Evolutionary conservation across 768 basidiomycete species (phyloP).

Genomic region (Rhizopogon vulgaris): DNA sequence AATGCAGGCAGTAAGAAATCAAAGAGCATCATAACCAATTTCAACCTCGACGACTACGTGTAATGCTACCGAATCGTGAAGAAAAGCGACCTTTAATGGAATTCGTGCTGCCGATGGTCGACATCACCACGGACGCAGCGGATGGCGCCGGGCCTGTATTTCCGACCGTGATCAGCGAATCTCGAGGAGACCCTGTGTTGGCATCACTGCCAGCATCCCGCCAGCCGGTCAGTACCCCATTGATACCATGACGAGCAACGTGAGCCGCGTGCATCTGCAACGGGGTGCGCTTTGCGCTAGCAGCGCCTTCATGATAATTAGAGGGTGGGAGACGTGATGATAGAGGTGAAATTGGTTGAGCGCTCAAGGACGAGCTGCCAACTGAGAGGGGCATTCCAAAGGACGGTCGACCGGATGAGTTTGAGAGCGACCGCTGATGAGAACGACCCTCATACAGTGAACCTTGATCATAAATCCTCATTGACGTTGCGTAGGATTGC

Average conservation of each 20-base stretch:
- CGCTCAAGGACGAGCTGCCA: constrained; percentile 37
- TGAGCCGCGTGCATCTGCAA: constrained; percentile 78
- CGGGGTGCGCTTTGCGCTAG: constrained; percentile 55
- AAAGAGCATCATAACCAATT: constrained; percentile 7
- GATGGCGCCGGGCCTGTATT: constrained; percentile 38
- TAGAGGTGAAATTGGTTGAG: constrained; percentile 38
- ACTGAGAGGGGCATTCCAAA: constrained; percentile 49
- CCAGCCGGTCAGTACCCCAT: constrained; percentile 73
- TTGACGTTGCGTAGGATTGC: constrained; percentile 30
- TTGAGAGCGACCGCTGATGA: constrained; percentile 40
- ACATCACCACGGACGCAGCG: constrained; percentile 54
- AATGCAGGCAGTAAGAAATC: constrained; percentile 6
- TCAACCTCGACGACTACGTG: constrained; percentile 36
- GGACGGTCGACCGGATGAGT: constrained; percentile 36
- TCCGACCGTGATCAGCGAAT: constrained; percentile 71
- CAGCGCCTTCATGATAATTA: constrained; percentile 5
- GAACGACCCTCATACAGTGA: constrained; percentile 45
- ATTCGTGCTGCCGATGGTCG: constrained; percentile 58
- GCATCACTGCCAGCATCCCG: constrained; percentile 45
- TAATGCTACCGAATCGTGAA: constrained; percentile 71
- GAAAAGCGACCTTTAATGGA: constrained; percentile 64
- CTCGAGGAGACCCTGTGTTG: constrained; percentile 53
- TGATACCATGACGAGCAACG: constrained; percentile 77
- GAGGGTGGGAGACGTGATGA: constrained; percentile 18
- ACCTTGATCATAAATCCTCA: constrained; percentile 38